phyloP scores from a whole-genome alignment of 768 basidiomycete species.

The Mycena crocata region DNA sequence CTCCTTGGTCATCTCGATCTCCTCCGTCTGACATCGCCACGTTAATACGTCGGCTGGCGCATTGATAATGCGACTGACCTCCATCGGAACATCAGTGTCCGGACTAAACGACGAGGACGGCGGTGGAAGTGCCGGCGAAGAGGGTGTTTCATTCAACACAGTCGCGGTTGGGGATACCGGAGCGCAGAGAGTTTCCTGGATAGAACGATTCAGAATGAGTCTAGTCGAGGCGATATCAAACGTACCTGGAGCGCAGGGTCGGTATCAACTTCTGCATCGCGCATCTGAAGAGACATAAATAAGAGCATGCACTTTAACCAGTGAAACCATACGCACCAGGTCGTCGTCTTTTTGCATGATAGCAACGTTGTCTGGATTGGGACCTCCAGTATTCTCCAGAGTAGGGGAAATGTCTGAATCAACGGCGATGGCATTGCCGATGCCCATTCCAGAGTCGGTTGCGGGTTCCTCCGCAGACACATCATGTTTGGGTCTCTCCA shows the following conservation, averaged over 20 bases:
- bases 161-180: conserved; percentile 25
- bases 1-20: not conserved
- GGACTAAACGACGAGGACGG: conserved; percentile 26
- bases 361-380: too few relatives aligned
- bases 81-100: conserved; percentile 7
- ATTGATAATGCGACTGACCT: conserved; percentile 1
- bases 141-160: not conserved
- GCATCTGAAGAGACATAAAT: not conserved
- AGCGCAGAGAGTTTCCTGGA: conserved; percentile 9
- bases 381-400: too few relatives aligned
- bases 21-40: not conserved
- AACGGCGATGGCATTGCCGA: conserved; percentile 13
- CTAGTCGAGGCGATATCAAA: not conserved
- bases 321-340: not conserved
- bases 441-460: not conserved
- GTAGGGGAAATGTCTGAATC: too few relatives aligned
- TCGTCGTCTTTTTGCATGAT: too few relatives aligned
- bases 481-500: not conserved
- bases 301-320: not conserved
- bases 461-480: not conserved
- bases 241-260: conserved; percentile 18
- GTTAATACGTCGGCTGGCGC: not conserved
- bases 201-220: not conserved
- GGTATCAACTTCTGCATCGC: not conserved
- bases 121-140: conserved; percentile 25